These are phyloP conservation scores for Trichoderma erinaceum DNA, from an alignment of 495 filamentous ascomycete species.

Conservation along the genomic window DNA sequence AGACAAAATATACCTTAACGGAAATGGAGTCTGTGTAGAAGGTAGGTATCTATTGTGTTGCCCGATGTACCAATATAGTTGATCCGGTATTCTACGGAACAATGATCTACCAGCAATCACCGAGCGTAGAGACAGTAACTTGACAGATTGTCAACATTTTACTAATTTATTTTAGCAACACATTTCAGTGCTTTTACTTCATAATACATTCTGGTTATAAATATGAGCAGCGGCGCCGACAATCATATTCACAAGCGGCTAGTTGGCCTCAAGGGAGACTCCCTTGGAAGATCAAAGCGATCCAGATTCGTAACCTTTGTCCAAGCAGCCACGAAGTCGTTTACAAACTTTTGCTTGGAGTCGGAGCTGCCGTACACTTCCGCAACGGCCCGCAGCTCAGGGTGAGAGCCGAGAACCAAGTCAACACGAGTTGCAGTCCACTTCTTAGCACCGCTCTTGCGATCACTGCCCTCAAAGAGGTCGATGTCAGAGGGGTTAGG, in stretches of 20 bases:
- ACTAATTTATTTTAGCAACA: background rate
- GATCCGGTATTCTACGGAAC: no score
- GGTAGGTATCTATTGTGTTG: no score
- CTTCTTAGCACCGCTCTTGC: conserved; percentile 59
- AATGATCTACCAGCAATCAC: no score
- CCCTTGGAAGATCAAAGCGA: conserved; percentile 50
- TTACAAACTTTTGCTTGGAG: conserved; percentile 54
- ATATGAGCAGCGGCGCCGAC: background rate
- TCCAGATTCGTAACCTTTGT: conserved; percentile 66
- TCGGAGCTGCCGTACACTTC: conserved; percentile 58
- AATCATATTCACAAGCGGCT: conserved; percentile 10
- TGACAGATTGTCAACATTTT: background rate
- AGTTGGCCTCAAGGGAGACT: background rate
- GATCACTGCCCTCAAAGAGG: conserved; percentile 56
- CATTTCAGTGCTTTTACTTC: background rate
- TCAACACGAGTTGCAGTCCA: conserved; percentile 65
- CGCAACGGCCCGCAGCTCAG: conserved; percentile 61
- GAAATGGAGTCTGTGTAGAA: no score
- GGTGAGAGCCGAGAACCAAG: conserved; percentile 62
- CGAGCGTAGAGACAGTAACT: no score
- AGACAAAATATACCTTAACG: no score
- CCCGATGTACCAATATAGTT: no score
- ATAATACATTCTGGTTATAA: conserved; percentile 5
- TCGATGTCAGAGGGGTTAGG: conserved; percentile 38
- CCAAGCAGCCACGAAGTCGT: conserved; percentile 66